Percentiles rank a stretch among this genome's conserved stretches.
These are phyloP conservation scores for Centaurea solstitialis DNA, from an alignment of 129 eudicot species.

Conservation along the genomic window DNA sequence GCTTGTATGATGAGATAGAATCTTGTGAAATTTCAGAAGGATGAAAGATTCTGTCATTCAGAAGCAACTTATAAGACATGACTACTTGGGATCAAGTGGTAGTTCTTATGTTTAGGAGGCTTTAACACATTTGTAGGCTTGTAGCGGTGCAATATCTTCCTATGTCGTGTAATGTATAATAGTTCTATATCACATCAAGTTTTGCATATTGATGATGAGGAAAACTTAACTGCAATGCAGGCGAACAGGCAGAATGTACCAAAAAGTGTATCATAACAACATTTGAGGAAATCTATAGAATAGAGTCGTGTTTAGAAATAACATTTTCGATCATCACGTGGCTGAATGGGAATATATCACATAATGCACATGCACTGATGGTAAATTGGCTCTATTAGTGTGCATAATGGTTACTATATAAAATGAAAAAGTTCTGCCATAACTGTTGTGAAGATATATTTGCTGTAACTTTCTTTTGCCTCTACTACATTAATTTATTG, in stretches of 20 bases:
- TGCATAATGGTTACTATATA: not conserved
- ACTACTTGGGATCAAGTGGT: not conserved
- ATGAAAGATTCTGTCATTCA: not conserved
- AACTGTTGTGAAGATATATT: not conserved
- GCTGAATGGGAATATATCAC: not conserved
- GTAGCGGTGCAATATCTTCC: not conserved
- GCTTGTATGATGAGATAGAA: not conserved
- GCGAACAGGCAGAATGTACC: not conserved
- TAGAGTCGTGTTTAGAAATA: not conserved
- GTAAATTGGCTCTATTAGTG: not conserved
- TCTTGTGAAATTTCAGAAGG: not conserved
- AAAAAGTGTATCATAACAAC: not conserved
- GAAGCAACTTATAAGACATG: not conserved
- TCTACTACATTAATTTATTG: not conserved
- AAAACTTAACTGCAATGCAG: not conserved
- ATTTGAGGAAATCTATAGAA: not conserved
- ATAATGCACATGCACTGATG: not conserved
- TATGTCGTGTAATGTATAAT: not conserved
- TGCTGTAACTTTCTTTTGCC: not conserved
- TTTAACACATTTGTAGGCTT: not conserved
- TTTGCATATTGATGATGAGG: not conserved
- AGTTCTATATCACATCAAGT: not conserved
- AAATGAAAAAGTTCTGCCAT: not conserved
- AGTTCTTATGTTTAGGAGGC: not conserved
- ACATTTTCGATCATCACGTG: not conserved